Evolutionary conservation across 495 filamentous ascomycete species (phyloP).

Genomic region (Cercophora sp.): DNA sequence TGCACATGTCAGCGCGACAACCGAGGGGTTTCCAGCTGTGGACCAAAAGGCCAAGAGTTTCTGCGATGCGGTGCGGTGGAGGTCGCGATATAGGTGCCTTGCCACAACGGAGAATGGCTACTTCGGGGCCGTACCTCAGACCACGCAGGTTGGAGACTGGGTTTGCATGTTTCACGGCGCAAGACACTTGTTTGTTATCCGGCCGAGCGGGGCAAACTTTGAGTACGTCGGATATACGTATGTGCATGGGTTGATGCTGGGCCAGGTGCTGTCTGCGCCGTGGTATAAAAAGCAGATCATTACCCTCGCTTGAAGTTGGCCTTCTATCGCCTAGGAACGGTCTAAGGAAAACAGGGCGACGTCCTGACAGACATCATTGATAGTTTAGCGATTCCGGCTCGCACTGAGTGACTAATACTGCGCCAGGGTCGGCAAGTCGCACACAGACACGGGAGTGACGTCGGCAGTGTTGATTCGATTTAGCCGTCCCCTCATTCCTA

Average conservation of each 20-base stretch:
- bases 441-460: too few species aligned
- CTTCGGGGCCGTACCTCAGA: constrained; percentile 7
- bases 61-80: constrained; percentile 3
- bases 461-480: too few species aligned
- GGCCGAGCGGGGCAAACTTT: not conserved
- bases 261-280: not conserved
- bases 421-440: too few species aligned
- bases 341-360: too few species aligned
- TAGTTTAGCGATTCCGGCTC: too few species aligned
- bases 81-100: constrained; percentile 2
- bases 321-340: too few species aligned
- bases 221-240: constrained; percentile 2
- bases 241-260: constrained; percentile 10
- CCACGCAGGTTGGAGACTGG: constrained; percentile 1
- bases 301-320: not conserved
- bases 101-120: not conserved
- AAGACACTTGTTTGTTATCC: not conserved
- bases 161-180: constrained; percentile 7
- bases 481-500: too few species aligned
- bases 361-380: too few species aligned
- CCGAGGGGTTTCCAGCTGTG: not conserved
- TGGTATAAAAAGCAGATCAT: constrained; percentile 4
- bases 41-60: constrained; percentile 5
- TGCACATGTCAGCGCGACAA: not conserved
- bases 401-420: too few species aligned